Conservation (phyloP, 352 stramenopile genomes). For the Aphanomyces stellatus region DNA sequence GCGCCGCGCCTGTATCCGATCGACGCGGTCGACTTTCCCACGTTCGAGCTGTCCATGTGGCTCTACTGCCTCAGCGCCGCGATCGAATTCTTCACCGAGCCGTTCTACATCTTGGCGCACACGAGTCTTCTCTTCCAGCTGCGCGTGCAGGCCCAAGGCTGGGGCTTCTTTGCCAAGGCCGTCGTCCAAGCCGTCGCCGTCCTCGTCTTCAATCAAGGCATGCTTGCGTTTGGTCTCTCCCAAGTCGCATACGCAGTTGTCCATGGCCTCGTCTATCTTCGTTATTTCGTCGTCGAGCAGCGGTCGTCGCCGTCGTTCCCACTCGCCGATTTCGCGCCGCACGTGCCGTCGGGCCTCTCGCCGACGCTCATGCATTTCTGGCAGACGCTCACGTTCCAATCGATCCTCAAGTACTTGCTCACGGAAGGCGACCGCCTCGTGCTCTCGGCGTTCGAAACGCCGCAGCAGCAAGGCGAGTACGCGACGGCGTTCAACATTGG, state of each 20-base stretch:
- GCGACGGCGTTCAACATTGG: conserved; percentile 93
- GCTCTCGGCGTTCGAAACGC: conserved; percentile 80
- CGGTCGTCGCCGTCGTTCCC: conserved; percentile 32
- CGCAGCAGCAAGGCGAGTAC: conserved; percentile 94
- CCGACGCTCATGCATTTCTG: conserved; percentile 47
- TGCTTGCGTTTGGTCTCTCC: conserved; percentile 63
- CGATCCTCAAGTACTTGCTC: conserved; percentile 94
- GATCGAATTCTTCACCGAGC: conserved; percentile 70
- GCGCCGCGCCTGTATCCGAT: conserved; percentile 19
- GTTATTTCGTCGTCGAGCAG: conserved; percentile 45
- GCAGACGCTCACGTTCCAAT: conserved; percentile 83
- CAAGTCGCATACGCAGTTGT: conserved; percentile 65
- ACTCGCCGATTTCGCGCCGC: conserved; percentile 51
- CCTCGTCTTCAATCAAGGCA: conserved; percentile 45
- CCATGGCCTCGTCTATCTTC: conserved; percentile 44
- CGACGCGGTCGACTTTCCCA: conserved; percentile 34
- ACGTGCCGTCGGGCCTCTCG: conserved; percentile 28
- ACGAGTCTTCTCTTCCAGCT: conserved; percentile 73
- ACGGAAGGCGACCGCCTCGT: conserved; percentile 96
- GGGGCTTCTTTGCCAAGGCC: conserved; percentile 60
- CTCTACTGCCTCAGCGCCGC: conserved; percentile 75
- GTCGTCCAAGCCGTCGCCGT: conserved; percentile 62
- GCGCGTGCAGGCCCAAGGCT: conserved; percentile 68
- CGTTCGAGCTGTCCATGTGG: conserved; percentile 31
- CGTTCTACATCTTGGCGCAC: conserved; percentile 74